Base-by-base conservation (phyloP, 2,329 filamentous ascomycete genomes). In the Cephalotrichum gorgonifer region DNA sequence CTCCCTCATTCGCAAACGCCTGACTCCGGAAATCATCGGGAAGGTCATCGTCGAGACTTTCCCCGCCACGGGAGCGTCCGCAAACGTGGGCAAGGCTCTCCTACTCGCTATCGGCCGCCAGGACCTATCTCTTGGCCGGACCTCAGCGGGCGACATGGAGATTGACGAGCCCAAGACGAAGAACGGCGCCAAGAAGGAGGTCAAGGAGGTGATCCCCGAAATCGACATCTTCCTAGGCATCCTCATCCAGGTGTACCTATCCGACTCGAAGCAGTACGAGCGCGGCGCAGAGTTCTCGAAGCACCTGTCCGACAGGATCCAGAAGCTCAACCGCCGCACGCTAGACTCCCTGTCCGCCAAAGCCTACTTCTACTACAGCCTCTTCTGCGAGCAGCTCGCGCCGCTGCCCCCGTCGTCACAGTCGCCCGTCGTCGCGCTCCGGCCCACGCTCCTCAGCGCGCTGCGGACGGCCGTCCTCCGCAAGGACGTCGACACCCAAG, bases 401-500 rank as follows among this genome's bases (percentile, higher is more conserved):
- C 90, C 91, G 22, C 79, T 91, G 54, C 87, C 93, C 42, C 90
- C 91, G 23, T 96, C 90, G 47, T 85, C 88, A 50, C 84, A 88
- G 60, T 95, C 90, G 6, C 85, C 89, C 3, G 81, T 95, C 56
- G 86, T 96, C 53, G 77, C 84, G 38, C 89, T 95, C 60, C 85
- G 93, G 52, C 88, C 90, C 50, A 85, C 83, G 54, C 78, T 98
- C 46, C 81, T 98, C 49, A 83, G 87, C 48, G 91, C 90, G 17
- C 81, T 98, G 52, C 82, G 93, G 60, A 97, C 91, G 43, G 88
- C 93, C n/a, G 93, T 97, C 26, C 76, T 98, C 54, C 85, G 93
- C 58, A 97, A 97, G 72, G 93, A 98, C 66, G 82, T 89, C 55
- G 93, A 98, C 60, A 96, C 88, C n/a, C 91, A 97, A 70, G 88